Conservation (phyloP, 768 basidiomycete genomes). For the Pleurotus eryngii region DNA sequence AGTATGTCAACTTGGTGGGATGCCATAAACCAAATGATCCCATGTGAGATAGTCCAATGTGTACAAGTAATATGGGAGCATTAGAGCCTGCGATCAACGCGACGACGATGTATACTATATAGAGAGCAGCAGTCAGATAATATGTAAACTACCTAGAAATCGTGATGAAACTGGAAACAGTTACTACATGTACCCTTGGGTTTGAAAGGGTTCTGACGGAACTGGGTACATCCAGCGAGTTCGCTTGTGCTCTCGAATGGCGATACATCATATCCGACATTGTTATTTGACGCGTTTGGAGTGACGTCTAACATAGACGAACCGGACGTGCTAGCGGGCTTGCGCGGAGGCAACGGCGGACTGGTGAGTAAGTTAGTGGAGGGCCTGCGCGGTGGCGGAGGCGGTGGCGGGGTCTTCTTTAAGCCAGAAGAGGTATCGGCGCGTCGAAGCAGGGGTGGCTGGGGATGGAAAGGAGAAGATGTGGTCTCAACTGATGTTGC, state of each 20-base stretch:
- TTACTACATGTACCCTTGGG: conserved; percentile 62
- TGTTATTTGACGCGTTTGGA: conserved; percentile 32
- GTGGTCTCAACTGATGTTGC: conserved; percentile 1
- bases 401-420: conserved; percentile 54
- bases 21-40: too few relatives aligned
- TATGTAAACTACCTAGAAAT: not conserved
- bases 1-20: too few relatives aligned
- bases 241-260: conserved; percentile 67
- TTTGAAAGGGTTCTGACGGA: conserved; percentile 69
- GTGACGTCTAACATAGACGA: conserved; percentile 18
- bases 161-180: conserved; percentile 53
- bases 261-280: conserved; percentile 42
- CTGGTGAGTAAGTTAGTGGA: conserved; percentile 24
- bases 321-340: conserved; percentile 9
- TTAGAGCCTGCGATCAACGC: too few relatives aligned
- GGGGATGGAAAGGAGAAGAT: not conserved
- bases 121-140: too few relatives aligned
- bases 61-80: too few relatives aligned
- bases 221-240: conserved; percentile 44
- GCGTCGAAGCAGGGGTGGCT: conserved; percentile 19
- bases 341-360: conserved; percentile 31
- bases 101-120: too few relatives aligned
- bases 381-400: conserved; percentile 58
- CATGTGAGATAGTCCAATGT: too few relatives aligned
- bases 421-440: conserved; percentile 18